Percentiles rank a stretch among this genome's conserved stretches.
phyloP scores from a whole-genome alignment of 192 early-diverging fungal species.

The Glomus cerebriforme region DNA sequence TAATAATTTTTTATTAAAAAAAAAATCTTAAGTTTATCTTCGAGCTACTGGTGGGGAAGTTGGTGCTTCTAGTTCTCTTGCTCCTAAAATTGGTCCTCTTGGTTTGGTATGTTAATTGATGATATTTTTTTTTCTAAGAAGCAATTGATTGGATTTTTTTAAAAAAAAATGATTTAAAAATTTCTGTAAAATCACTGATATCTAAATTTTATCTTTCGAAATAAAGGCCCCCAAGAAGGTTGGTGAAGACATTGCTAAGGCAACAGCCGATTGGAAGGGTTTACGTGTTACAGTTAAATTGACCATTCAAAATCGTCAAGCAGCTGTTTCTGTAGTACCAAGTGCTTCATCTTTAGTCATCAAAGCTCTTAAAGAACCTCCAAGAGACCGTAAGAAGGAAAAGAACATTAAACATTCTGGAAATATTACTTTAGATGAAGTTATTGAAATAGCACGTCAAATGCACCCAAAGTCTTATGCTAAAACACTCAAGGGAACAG shows the following conservation, averaged over 20 bases:
- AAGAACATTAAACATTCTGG: constrained; percentile 99
- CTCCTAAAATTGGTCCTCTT: constrained; percentile 99
- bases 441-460: constrained; percentile 94
- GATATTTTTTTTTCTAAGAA: background rate
- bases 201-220: background rate
- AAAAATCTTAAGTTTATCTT: constrained; percentile 60
- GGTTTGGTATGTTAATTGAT: constrained; percentile 56
- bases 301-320: constrained; percentile 99
- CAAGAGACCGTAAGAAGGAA: constrained; percentile 99
- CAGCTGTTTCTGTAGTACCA: constrained; percentile 93
- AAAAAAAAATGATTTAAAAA: too few relatives aligned
- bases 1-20: background rate
- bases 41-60: constrained; percentile 97
- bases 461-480: constrained; percentile 95
- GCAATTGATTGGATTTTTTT: constrained; percentile 27
- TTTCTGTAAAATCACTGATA: constrained; percentile 2
- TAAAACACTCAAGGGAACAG: constrained; percentile 92
- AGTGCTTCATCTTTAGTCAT: constrained; percentile 96
- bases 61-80: constrained; percentile 94
- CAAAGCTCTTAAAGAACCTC: constrained; percentile 95
- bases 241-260: constrained; percentile 99
- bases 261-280: constrained; percentile 99
- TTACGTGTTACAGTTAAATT: constrained; percentile 97
- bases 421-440: constrained; percentile 91
- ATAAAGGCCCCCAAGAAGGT: constrained; percentile 95